A percentile compares a stretch with the other conserved stretches of the same genome.
These are phyloP conservation scores for Aspergillus ustus DNA, from an alignment of 2,329 filamentous ascomycete species.

Conservation along the genomic window DNA sequence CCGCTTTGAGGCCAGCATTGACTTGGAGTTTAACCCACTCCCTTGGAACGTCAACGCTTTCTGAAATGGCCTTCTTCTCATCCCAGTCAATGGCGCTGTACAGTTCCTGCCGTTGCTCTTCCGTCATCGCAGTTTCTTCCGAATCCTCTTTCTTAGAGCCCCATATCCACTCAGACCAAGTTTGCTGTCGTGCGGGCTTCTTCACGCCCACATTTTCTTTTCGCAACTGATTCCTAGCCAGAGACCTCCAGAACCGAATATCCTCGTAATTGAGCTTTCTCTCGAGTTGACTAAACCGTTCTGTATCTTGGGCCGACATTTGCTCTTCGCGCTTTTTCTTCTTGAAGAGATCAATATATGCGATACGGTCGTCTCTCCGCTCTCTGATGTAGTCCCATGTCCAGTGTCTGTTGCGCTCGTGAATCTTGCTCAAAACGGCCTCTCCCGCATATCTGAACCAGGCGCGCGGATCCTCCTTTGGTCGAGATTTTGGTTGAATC, in stretches of 20 bases:
- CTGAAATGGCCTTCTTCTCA: conserved; percentile 86
- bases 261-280: conserved; percentile 92
- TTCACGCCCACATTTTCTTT: conserved; percentile 94
- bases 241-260: conserved; percentile 92
- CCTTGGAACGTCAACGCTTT: conserved; percentile 84
- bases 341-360: conserved; percentile 95
- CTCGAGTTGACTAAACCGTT: conserved; percentile 77
- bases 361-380: conserved; percentile 82
- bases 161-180: conserved; percentile 93
- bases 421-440: conserved; percentile 89
- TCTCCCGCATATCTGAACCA: conserved; percentile 93
- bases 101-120: conserved; percentile 93
- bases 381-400: conserved; percentile 96
- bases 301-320: conserved; percentile 70
- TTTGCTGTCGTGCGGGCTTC: conserved; percentile 72
- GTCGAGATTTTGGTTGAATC: conserved; percentile 79
- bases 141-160: conserved; percentile 74
- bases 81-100: conserved; percentile 99
- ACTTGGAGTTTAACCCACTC: conserved; percentile 93
- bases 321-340: conserved; percentile 79
- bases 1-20: conserved; percentile 89
- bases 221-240: conserved; percentile 90
- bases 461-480: conserved; percentile 87
- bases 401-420: conserved; percentile 90
- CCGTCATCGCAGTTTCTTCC: conserved; percentile 86